Percentiles rank a stretch among this genome's conserved stretches.
These are phyloP conservation scores for Xenoacremonium recifei DNA, from an alignment of 2,329 filamentous ascomycete genomes.

Conservation along the genomic window DNA sequence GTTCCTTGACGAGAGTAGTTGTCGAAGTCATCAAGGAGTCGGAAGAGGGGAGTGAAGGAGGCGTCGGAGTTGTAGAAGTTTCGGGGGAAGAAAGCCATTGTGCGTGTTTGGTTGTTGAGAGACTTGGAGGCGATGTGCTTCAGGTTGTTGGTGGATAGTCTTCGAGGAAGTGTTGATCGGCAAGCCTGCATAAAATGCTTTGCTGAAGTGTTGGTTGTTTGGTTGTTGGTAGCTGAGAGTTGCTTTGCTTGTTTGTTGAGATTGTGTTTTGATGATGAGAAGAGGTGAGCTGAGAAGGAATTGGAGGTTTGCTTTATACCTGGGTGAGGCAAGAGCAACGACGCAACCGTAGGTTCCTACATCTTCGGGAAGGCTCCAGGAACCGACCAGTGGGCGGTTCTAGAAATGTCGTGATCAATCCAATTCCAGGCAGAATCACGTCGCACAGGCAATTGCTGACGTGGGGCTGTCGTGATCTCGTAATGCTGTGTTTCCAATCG, in stretches of 20 bases:
- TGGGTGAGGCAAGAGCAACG: slow-evolving; percentile 6
- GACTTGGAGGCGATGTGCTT: slow-evolving; percentile 22
- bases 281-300: slow-evolving; percentile 10
- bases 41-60: slow-evolving; percentile 61
- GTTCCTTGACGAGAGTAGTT: slow-evolving; percentile 46
- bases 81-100: slow-evolving; percentile 61
- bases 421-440: slow-evolving; percentile 6
- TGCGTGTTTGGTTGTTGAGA: slow-evolving; percentile 30
- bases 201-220: slow-evolving; percentile 4
- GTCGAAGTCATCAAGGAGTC: slow-evolving; percentile 63
- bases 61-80: slow-evolving; percentile 47
- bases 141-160: slow-evolving; percentile 25
- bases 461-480: slow-evolving; percentile 6
- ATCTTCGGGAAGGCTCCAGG: slow-evolving; percentile 17
- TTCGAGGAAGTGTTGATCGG: slow-evolving; percentile 21
- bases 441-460: slow-evolving; percentile 10
- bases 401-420: slow-evolving; percentile 20
- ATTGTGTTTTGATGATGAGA: slow-evolving; percentile 27
- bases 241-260: slow-evolving; percentile 23
- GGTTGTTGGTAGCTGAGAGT: background rate
- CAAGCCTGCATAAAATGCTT: slow-evolving; percentile 20
- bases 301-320: slow-evolving; percentile 30
- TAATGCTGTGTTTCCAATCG: slow-evolving; percentile 13
- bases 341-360: slow-evolving; percentile 12
- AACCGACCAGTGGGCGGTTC: slow-evolving; percentile 17